phyloP scores from a whole-genome alignment of 2,329 filamentous ascomycete species.

The Aspergillus flavus region DNA sequence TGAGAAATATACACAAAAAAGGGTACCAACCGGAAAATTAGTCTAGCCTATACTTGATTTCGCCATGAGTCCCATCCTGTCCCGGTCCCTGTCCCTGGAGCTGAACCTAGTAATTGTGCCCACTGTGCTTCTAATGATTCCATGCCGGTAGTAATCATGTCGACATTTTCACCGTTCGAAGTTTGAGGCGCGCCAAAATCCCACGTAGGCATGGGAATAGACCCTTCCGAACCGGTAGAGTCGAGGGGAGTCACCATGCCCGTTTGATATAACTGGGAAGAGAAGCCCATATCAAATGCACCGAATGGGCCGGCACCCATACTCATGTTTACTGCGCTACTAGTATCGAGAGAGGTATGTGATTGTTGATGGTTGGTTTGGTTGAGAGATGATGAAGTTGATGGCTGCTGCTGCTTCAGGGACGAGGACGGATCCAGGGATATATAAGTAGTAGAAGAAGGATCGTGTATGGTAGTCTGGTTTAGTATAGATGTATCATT shows the following conservation, averaged over 20 bases:
- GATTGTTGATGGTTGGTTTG: not conserved
- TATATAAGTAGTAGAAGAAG: not conserved
- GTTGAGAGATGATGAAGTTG: not conserved
- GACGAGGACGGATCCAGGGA: constrained; percentile 15
- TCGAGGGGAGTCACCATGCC: constrained; percentile 20
- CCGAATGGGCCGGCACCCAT: not conserved
- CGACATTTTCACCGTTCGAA: constrained; percentile 17
- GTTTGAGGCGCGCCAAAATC: constrained; percentile 24
- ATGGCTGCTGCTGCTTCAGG: constrained; percentile 10
- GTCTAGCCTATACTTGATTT: constrained; percentile 2
- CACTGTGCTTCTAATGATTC: constrained; percentile 39
- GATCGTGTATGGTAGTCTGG: not conserved
- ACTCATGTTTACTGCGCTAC: not conserved
- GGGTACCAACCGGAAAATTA: not conserved
- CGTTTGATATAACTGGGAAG: constrained; percentile 20
- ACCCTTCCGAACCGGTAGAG: constrained; percentile 22
- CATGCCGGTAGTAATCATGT: constrained; percentile 25
- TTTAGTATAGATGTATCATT: constrained; percentile 12
- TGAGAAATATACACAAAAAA: not conserved
- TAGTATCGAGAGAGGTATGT: not conserved
- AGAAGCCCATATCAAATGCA: constrained; percentile 18
- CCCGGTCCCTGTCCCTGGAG: not conserved
- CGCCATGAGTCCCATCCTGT: constrained; percentile 21
- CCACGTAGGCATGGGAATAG: constrained; percentile 35
- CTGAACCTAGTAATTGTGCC: constrained; percentile 32